Evolutionary conservation across 2,329 filamentous ascomycete species (phyloP).

Genomic region (Botryosphaeria agaves): DNA sequence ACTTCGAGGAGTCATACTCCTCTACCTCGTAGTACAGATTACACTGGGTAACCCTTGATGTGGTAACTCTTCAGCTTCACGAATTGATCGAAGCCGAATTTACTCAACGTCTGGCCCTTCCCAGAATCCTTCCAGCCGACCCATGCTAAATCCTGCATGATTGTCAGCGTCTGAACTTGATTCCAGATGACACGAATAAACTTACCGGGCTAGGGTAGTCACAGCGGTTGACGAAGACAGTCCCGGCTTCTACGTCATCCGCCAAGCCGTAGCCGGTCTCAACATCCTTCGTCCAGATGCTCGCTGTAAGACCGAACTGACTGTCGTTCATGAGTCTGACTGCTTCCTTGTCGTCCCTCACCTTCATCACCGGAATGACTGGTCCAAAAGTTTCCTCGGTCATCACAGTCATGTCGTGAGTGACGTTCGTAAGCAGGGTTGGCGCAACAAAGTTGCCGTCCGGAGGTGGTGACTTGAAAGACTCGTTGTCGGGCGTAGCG

Average conservation of each 20-base stretch:
- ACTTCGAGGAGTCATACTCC: neutral
- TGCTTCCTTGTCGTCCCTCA: slow-evolving; percentile 65
- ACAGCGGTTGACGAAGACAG: slow-evolving; percentile 88
- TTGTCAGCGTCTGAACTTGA: neutral
- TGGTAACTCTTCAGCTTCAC: slow-evolving; percentile 94
- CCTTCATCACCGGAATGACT: slow-evolving; percentile 78
- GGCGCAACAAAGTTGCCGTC: slow-evolving; percentile 81
- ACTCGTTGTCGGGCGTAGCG: slow-evolving; percentile 64
- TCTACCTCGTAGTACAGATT: neutral
- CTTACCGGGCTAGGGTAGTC: slow-evolving; percentile 85
- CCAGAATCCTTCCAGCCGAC: slow-evolving; percentile 97
- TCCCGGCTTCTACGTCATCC: slow-evolving; percentile 75
- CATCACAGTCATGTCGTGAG: slow-evolving; percentile 78
- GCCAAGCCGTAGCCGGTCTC: slow-evolving; percentile 57
- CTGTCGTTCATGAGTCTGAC: slow-evolving; percentile 83
- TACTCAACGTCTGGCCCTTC: slow-evolving; percentile 76
- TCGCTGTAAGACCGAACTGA: slow-evolving; percentile 87
- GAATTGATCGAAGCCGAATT: slow-evolving; percentile 87
- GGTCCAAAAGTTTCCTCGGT: slow-evolving; percentile 90
- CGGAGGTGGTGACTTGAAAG: slow-evolving; percentile 54
- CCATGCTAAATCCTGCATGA: slow-evolving; percentile 85
- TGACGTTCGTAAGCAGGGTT: slow-evolving; percentile 62
- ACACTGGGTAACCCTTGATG: slow-evolving; percentile 59
- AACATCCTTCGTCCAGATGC: slow-evolving; percentile 88
- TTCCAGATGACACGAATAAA: slow-evolving; percentile 27